Evolutionary conservation across 805 yeast species (phyloP), one percentile per base, ranked within the genome.

Genomic region (Wickerhamia fluorescens): DNA sequence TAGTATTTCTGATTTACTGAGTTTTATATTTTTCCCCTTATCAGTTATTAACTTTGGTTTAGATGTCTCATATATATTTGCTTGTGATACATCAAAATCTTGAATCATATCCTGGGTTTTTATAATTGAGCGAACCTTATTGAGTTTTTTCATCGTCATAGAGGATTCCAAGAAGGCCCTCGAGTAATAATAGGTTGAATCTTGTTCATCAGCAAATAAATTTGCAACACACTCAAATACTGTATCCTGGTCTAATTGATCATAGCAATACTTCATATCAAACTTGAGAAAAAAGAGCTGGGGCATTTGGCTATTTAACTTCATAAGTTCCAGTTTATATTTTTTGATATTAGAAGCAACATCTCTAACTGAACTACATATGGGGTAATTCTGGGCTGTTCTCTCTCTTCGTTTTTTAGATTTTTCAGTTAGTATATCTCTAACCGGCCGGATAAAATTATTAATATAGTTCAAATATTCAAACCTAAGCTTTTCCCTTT

Each of bases 231-330:
- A 45, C 3, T 49, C 37, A 2, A 64, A 30, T 2, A 72, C 57
- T 33, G 61, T 62, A 0, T 43, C 38, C 25, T 68, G 71, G 10
- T 82, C 76, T 11, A 87, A 58, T 2, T 75, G 70, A 44, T 89
- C 96, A 49, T 75, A 88, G 32, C 95, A 86, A 3, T 77, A 67
- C 31, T 66, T 67, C 38, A 83, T 74, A 49, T 88, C 97, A 50
- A 85, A 81, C 40, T 82, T 84, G 15, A 81, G 58, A 10, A 70
- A 70, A 43, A 60, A 70, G 0, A 77, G 37, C 2, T 38, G 28
- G 0, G 73, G 73, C 4, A 66, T 10, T 2, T 13, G 23, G 0
- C 46, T 43, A 16, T 27, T 17, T 15, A 19, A 14, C 16, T 26
- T 26, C 11, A 12, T 4, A 3, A 26, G n/a, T 7, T 48, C 38